Evolutionary conservation across 2,329 filamentous ascomycete species (phyloP).

Genomic region (Calonectria pseudoturangicola): DNA sequence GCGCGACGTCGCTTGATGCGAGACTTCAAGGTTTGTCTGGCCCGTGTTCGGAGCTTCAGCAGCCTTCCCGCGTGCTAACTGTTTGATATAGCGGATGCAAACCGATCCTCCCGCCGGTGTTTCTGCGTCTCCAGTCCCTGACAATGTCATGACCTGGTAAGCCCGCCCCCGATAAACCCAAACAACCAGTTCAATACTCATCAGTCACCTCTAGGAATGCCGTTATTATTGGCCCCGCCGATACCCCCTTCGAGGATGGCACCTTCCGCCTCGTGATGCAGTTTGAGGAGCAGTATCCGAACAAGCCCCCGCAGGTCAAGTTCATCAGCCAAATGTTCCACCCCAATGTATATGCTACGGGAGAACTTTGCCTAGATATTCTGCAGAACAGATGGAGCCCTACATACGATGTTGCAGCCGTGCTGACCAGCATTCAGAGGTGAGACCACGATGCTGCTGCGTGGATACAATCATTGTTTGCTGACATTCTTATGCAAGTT

Average conservation of each 20-base stretch:
- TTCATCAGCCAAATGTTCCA: slow-evolving; percentile 99
- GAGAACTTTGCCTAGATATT: slow-evolving; percentile 97
- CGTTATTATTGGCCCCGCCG: slow-evolving; percentile 96
- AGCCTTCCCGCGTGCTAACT: slow-evolving; percentile 37
- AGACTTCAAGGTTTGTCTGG: slow-evolving; percentile 92
- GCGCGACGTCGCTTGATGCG: slow-evolving; percentile 98
- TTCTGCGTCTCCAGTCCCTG: slow-evolving; percentile 94
- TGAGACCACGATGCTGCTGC: slow-evolving; percentile 58
- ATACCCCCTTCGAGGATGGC: slow-evolving; percentile 98
- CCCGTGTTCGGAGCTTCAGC: background rate
- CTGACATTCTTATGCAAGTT: slow-evolving; percentile 70
- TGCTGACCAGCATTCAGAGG: slow-evolving; percentile 98
- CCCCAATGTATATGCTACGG: slow-evolving; percentile 97
- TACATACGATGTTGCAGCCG: slow-evolving; percentile 97
- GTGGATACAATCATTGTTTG: slow-evolving; percentile 14
- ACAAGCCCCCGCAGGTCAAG: slow-evolving; percentile 97
- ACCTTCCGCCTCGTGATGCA: slow-evolving; percentile 99
- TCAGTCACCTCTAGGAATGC: slow-evolving; percentile 82
- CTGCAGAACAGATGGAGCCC: slow-evolving; percentile 99
- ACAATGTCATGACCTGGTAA: slow-evolving; percentile 98
- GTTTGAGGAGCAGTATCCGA: slow-evolving; percentile 99
- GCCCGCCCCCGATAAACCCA: slow-evolving; percentile 51
- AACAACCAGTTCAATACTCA: slow-evolving; percentile 44
- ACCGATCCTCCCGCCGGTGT: slow-evolving; percentile 98
- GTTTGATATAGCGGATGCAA: slow-evolving; percentile 88